Base-by-base conservation (phyloP, 1,284 basidiomycete genomes). In the Leccinum ambiguum region DNA sequence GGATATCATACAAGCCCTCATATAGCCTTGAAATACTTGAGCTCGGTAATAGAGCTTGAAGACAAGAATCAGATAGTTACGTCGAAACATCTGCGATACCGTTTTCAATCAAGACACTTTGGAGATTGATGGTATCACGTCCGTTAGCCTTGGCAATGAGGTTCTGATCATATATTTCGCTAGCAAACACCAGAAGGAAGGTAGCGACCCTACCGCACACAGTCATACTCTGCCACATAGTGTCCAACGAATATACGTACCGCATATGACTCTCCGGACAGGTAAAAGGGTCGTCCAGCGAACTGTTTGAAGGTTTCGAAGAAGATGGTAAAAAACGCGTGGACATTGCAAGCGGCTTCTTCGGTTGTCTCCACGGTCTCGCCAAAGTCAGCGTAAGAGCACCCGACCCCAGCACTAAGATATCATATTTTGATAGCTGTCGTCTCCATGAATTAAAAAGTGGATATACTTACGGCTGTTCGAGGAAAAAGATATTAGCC, bases 101-200 rank as follows among this genome's bases (percentile, higher is more conserved):
- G 67, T 88, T 88, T 2, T 85, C 86, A 62, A 88, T 87, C 30
- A 88, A 70, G 3, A 88, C 79, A 67, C 83, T 86, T 67, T 87
- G 80, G 33, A 95, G 78, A 72, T 93, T 93, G 72, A 94, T 81
- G 2, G 84, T 82, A 39, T 81, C 76, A 53, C 84, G 81, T n/a
- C 87, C 89, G 48, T 84, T 80, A 10, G 77, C 76, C 50, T 79
- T 76, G 3, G 87, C 83, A 18, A 84, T 71, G 63, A 80, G 75
- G 75, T 94, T 94, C 66, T 89, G 84, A 75, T 94, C 92, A 57
- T 87, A 83, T 45, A 95, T 88, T 66, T 92, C 88, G 60, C 87
- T 86, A 0, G 92, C 92, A 67, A 94, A 94, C 6, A 93, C 83
- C 33, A 33, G 33, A 33, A 30, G 92, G 93, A 2, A 94, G 79